These are phyloP conservation scores for Peronospora belbahrii DNA, from an alignment of 352 stramenopile species.

Conservation along the genomic window DNA sequence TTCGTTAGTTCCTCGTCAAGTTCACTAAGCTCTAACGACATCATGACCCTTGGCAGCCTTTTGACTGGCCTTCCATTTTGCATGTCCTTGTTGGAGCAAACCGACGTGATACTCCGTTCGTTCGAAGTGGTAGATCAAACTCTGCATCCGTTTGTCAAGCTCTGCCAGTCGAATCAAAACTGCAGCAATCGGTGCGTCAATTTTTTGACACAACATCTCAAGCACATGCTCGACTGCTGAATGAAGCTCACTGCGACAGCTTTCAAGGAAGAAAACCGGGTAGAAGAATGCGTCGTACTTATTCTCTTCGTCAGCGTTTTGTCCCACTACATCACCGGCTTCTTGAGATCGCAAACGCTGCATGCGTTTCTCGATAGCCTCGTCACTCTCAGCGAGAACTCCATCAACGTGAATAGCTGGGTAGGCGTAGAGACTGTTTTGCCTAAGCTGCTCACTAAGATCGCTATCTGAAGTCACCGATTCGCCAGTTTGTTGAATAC, in stretches of 20 bases:
- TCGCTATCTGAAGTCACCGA: constrained; percentile 7
- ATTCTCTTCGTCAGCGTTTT: constrained; percentile 2
- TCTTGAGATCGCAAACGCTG: constrained; percentile 16
- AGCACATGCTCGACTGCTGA: constrained; percentile 51
- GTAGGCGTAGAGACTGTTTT: constrained; percentile 39
- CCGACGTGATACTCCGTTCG: constrained; percentile 12
- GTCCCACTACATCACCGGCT: constrained; percentile 1
- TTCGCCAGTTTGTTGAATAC: constrained; percentile 10
- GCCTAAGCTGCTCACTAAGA: constrained; percentile 12
- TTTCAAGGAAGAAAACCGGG: constrained; percentile 9
- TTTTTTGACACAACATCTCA: constrained; percentile 55
- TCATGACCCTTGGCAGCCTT: constrained; percentile 1
- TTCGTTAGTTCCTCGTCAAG: not conserved
- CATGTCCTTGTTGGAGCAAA: constrained; percentile 8
- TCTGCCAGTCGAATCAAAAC: constrained; percentile 26
- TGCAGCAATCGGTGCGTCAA: constrained; percentile 39
- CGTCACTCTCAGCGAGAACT: constrained; percentile 38
- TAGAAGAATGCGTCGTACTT: constrained; percentile 46
- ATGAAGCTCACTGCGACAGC: constrained; percentile 26
- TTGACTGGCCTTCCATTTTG: constrained; percentile 7
- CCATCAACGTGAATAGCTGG: constrained; percentile 45
- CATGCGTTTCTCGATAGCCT: constrained; percentile 48
- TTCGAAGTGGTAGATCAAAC: constrained; percentile 25
- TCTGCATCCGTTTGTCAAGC: constrained; percentile 30
- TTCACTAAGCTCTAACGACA: not conserved